Base-by-base conservation (phyloP, 163 green algal genomes). In the Scenedesmus sp. region DNA sequence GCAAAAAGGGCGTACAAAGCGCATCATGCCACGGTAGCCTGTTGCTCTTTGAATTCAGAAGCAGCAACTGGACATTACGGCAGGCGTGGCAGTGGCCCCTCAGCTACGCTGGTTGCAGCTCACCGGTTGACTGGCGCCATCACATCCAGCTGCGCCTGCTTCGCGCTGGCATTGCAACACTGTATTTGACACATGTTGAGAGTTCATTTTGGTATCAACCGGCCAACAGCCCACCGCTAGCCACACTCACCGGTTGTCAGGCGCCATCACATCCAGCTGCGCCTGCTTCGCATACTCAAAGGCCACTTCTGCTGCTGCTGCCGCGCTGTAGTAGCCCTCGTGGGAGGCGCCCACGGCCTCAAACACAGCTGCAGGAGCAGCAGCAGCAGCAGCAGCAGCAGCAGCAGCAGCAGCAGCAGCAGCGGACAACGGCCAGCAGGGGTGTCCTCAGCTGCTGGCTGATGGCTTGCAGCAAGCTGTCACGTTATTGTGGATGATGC, bases 201-300 rank as follows among this genome's bases (percentile, higher is more conserved):
- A n/a, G n/a, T n/a, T n/a, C n/a, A n/a, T n/a, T n/a, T n/a, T n/a
- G n/a, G n/a, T n/a, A n/a, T n/a, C n/a, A n/a, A n/a, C n/a, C n/a
- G n/a, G n/a, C n/a, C n/a, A n/a, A n/a, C n/a, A n/a, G n/a, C n/a
- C n/a, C n/a, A n/a, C n/a, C n/a, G n/a, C n/a, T n/a, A n/a, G n/a
- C n/a, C n/a, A n/a, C n/a, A n/a, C n/a, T n/a, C n/a, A n/a, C 70
- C 70, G 70, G 67, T 88, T 89, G 91, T 96, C 94, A 6, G 94
- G 90, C 3, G 88, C 87, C 16, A 64, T 84, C 56, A 76, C 73
- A 34, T 95, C 94, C 73, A 96, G 90, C 10, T 92, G 79, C 16
- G 94, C 94, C 2, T 57, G 34, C 90, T 92, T 94, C 18, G 93
- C 95, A 87, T 96, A 96, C 6, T 77, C 92, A 87, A 96, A 94